A percentile compares a stretch with the other conserved stretches of the same genome.
phyloP scores from a whole-genome alignment of 495 filamentous ascomycete species.

The Aspergillus avenaceus region DNA sequence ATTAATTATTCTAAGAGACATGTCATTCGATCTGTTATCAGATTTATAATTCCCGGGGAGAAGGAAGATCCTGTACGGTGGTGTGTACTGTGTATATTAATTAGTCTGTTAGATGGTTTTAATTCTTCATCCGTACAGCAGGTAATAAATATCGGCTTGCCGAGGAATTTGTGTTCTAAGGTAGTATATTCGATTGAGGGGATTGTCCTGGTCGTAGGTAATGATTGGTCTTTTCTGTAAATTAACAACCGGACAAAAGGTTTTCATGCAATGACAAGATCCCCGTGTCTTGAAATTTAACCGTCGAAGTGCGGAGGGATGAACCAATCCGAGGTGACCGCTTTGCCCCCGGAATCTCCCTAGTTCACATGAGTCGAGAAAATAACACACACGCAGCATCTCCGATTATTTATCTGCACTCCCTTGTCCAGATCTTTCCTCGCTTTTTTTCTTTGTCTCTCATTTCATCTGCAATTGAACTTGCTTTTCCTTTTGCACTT shows the following conservation, averaged over 20 bases:
- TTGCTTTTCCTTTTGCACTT: slow-evolving; percentile 9
- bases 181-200: not conserved
- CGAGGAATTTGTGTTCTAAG: too few relatives aligned
- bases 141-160: slow-evolving; percentile 11
- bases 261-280: not conserved
- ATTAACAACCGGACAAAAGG: not conserved
- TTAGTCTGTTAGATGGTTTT: too few relatives aligned
- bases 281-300: slow-evolving; percentile 5
- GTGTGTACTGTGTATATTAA: not conserved
- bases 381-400: slow-evolving; percentile 30
- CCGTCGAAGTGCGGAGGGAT: slow-evolving; percentile 14
- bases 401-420: slow-evolving; percentile 28
- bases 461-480: slow-evolving; percentile 6
- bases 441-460: slow-evolving; percentile 18
- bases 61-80: too few relatives aligned
- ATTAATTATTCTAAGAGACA: not conserved
- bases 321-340: slow-evolving; percentile 22
- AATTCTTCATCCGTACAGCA: too few relatives aligned
- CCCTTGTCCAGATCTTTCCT: slow-evolving; percentile 11
- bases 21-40: not conserved
- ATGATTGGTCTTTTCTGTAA: not conserved
- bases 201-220: too few relatives aligned
- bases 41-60: not conserved
- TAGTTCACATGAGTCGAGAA: slow-evolving; percentile 40
- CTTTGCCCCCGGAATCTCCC: slow-evolving; percentile 23